Evolutionary conservation across 139 green algal genomes (phyloP), one percentile per base, ranked within the genome.

Genomic region (Bryopsis sp.): DNA sequence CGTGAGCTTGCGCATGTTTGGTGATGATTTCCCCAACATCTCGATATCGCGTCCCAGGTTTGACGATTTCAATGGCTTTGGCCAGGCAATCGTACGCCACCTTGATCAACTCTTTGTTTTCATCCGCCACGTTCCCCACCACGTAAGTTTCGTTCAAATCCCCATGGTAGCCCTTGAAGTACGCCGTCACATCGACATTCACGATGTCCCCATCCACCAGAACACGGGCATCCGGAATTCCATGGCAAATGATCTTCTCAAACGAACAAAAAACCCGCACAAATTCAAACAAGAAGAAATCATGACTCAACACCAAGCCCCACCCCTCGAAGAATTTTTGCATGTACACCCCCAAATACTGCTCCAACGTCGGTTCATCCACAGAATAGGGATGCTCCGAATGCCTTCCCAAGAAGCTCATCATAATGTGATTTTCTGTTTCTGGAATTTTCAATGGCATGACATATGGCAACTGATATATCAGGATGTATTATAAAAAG

Each of bases 121-220:
- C 83, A 4, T 87, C 84, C 70, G 93, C 83, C 24, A 89, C 85
- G 37, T 94, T 67, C 1, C 86, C 85, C 22, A 96, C 90, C 43
- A 83, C 77, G 73, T 88, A 95, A 24, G 92, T 97, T 83, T 99
- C 94, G 64, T 98, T 98, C 4, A 99, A 70, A 74, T 99, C 94
- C 0, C 89, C 94, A 78, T 98, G 89, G 67, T 81, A 96, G 47
- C 93, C 92, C 8, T 91, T 82, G 50, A 89, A 76, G 74, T 84
- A 95, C 3, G 87, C 89, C 0, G 89, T 90, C 29, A 99, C 86
- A 76, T 99, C 94, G 6, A 99, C 82, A 74, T 99, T 99, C 38
- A 98, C 81, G 7, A 98, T 96, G 83, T 99, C 94, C 0, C 94
- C 94, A 35, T 93, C 79, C 63, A 89, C n/a, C 37, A 99, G 81